Evolutionary conservation across 805 yeast species (phyloP), one percentile per base, ranked within the genome.

Genomic region (Metschnikowia chrysomelidarum): DNA sequence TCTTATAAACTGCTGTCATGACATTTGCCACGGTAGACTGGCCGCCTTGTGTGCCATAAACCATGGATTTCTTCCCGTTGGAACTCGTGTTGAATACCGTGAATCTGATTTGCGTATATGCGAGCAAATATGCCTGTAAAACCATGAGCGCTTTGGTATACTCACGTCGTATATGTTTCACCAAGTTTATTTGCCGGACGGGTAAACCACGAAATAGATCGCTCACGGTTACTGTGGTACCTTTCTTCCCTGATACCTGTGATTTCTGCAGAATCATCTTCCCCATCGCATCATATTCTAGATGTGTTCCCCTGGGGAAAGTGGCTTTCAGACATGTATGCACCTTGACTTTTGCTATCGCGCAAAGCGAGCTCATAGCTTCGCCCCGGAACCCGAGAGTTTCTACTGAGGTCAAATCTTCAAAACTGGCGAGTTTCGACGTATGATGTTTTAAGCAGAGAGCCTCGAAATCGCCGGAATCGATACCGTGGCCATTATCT

Each of bases 301-400:
- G 57, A 29, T 57, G 62, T 23, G 71, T 63, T 2, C 87, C 93
- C 26, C 64, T 62, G 1, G 93, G 89, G 4, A 71, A 69, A 1
- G 56, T 62, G 0, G 60, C 54, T 5, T 43, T 43, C 2, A 74
- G 66, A 3, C 82, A 69, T 0, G 88, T 83, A 1, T 50, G 56
- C 1, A 84, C 65, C 6, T 51, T 46, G 5, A 83, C 54, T 5
- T 65, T 59, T 3, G 61, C 49, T 12, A 83, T 62, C 5, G 80
- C 70, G 50, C 87, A 79, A 7, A 85, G 50, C 0, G 91, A 81
- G 45, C 83, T 77, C 52, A 85, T 63, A 0, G 93, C 93, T 55
- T 85, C 93, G 18, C 94, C 94, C 57, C 94, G 67, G 50, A 85
- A 85, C 0, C 94, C 94, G 19, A 82, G 59, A 0, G 89, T 79